These are phyloP conservation scores for Neocucurbitaria cava DNA, from an alignment of 2,329 filamentous ascomycete genomes.

Conservation along the genomic window DNA sequence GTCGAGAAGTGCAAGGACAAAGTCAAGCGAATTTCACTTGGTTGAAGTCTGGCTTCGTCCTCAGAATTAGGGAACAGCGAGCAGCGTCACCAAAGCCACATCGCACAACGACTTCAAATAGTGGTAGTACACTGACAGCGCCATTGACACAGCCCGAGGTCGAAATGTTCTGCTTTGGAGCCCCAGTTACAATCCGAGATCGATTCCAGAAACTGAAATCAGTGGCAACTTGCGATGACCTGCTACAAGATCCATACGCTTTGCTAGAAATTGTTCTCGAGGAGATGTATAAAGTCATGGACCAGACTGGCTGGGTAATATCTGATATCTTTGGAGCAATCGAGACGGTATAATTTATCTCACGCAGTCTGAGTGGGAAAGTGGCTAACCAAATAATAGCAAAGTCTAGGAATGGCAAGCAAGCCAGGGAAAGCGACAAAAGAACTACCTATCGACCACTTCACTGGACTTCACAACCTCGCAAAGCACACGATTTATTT, in stretches of 20 bases:
- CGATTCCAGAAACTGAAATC: slow-evolving; percentile 21
- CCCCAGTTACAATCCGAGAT: slow-evolving; percentile 20
- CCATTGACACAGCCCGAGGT: slow-evolving; percentile 5
- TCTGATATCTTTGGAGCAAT: slow-evolving; percentile 39
- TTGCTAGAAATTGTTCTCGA: slow-evolving; percentile 42
- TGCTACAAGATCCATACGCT: slow-evolving; percentile 40
- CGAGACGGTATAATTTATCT: slow-evolving; percentile 30
- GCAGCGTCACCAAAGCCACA: slow-evolving; percentile 1
- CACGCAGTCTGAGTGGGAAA: neutral
- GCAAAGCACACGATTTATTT: slow-evolving; percentile 48
- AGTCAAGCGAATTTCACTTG: slow-evolving; percentile 34
- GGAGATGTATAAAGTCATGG: slow-evolving; percentile 40
- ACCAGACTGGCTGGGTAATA: slow-evolving; percentile 37
- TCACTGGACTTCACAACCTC: slow-evolving; percentile 46
- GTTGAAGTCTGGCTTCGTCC: slow-evolving; percentile 34
- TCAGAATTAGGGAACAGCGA: slow-evolving; percentile 22
- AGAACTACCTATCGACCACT: slow-evolving; percentile 26
- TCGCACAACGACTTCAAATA: slow-evolving; percentile 20
- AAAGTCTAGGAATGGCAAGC: slow-evolving; percentile 27
- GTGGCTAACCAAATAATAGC: slow-evolving; percentile 18
- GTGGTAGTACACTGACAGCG: slow-evolving; percentile 12
- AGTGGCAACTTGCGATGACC: slow-evolving; percentile 21
- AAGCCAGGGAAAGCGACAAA: slow-evolving; percentile 22
- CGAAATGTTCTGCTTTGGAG: slow-evolving; percentile 41
- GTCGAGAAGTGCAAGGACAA: slow-evolving; percentile 7